Percentiles rank a stretch among this genome's conserved stretches.
Conservation (phyloP, 2,329 filamentous ascomycete species). For the Tolypocladium capitatum region DNA sequence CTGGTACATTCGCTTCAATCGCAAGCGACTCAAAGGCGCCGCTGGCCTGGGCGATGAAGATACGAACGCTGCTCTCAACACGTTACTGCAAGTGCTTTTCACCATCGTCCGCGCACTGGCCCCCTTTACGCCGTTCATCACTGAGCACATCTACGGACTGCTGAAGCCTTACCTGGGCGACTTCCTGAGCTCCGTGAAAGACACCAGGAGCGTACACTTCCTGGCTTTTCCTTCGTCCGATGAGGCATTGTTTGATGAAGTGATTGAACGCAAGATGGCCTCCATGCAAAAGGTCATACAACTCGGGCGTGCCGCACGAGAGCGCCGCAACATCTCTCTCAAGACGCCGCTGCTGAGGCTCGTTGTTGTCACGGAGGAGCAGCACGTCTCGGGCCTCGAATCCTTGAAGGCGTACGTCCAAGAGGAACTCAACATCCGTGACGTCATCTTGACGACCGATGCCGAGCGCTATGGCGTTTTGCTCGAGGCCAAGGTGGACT, state of each 20-base stretch:
- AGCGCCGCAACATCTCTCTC: constrained; percentile 69
- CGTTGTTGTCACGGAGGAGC: constrained; percentile 74
- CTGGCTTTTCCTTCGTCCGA: constrained; percentile 78
- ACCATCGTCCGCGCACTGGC: constrained; percentile 79
- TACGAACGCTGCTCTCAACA: constrained; percentile 81
- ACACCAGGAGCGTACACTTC: constrained; percentile 84
- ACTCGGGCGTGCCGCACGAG: constrained; percentile 71
- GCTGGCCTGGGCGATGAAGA: constrained; percentile 57
- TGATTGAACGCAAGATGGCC: constrained; percentile 71
- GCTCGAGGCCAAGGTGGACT: constrained; percentile 76
- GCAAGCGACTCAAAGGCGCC: constrained; percentile 80
- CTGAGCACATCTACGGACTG: constrained; percentile 70
- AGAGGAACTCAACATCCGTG: constrained; percentile 83
- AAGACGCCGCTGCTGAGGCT: constrained; percentile 87
- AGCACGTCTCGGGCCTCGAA: constrained; percentile 71
- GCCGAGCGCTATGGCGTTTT: constrained; percentile 71
- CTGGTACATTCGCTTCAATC: constrained; percentile 95
- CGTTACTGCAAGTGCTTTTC: constrained; percentile 84
- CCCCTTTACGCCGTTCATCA: constrained; percentile 91
- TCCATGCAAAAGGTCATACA: constrained; percentile 96
- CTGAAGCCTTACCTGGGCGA: not conserved
- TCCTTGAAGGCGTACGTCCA: constrained; percentile 75
- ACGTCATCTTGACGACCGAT: constrained; percentile 68
- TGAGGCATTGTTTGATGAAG: constrained; percentile 74
- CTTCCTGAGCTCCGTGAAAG: constrained; percentile 69